phyloP scores from a whole-genome alignment of 2,329 filamentous ascomycete genomes.

The Colletotrichum sp. region DNA sequence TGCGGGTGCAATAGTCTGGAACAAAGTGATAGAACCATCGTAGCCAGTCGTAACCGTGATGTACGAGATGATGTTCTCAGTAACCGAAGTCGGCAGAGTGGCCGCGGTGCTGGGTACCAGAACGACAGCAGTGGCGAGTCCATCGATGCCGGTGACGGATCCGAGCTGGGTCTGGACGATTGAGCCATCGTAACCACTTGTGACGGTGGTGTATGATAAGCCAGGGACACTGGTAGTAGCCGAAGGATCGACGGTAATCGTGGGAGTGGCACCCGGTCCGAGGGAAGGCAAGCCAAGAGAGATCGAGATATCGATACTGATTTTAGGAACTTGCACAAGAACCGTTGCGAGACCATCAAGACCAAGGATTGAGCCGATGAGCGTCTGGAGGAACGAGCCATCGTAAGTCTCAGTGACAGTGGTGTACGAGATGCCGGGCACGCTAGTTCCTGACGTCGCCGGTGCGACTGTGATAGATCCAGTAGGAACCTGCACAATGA shows the following conservation, averaged over 20 bases:
- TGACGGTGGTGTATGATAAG: constrained; percentile 5
- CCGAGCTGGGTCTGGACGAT: neutral
- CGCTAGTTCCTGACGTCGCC: neutral
- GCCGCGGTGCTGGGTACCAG: neutral
- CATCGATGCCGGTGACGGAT: constrained; percentile 1
- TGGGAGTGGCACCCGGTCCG: neutral
- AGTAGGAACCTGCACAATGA: neutral
- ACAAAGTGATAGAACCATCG: neutral
- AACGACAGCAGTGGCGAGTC: constrained; percentile 2
- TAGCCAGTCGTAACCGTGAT: constrained; percentile 9
- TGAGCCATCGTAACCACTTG: neutral
- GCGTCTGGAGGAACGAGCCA: neutral
- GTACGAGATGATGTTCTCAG: constrained; percentile 4
- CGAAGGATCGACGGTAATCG: neutral
- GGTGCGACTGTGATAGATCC: neutral
- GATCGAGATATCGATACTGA: neutral
- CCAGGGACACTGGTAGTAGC: neutral
- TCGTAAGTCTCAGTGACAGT: neutral
- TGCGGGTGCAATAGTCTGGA: neutral
- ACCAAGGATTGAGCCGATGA: neutral
- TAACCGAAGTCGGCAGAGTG: neutral
- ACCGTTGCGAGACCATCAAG: neutral
- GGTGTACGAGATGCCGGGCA: neutral
- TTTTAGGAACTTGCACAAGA: neutral
- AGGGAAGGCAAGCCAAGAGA: neutral